These are phyloP conservation scores for Domatiomyces globalis DNA, from an alignment of 2,329 filamentous ascomycete genomes.

Conservation along the genomic window DNA sequence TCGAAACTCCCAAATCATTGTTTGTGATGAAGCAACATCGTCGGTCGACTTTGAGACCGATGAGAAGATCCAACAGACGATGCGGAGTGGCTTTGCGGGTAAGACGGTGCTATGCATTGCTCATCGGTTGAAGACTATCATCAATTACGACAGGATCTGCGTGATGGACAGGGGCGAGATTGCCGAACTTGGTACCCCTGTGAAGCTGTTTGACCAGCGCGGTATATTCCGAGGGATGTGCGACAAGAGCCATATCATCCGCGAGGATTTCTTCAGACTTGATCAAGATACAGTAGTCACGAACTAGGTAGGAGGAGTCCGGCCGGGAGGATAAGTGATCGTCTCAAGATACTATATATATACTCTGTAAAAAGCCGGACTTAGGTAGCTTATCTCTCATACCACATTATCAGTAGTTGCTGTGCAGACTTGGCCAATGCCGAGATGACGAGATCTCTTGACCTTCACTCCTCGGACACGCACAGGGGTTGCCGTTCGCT, in stretches of 20 bases:
- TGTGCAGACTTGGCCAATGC: no score
- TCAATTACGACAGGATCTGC: constrained; percentile 87
- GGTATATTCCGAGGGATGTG: constrained; percentile 87
- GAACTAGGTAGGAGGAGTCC: neutral
- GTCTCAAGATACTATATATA: no score
- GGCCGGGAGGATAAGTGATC: no score
- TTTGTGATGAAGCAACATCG: constrained; percentile 92
- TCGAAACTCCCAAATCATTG: constrained; percentile 74
- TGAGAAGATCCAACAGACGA: constrained; percentile 83
- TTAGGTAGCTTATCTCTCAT: no score
- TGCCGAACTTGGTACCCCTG: constrained; percentile 68
- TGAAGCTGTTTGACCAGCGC: constrained; percentile 55
- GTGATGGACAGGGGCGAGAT: constrained; percentile 89
- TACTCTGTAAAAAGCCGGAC: no score
- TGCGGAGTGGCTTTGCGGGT: constrained; percentile 68
- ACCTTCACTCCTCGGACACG: no score
- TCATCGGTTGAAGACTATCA: constrained; percentile 79
- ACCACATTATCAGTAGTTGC: no score
- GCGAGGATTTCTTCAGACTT: constrained; percentile 24
- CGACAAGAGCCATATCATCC: constrained; percentile 62
- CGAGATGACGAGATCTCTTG: no score
- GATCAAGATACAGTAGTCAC: neutral
- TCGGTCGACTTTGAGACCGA: constrained; percentile 94
- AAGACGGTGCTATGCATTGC: constrained; percentile 87
- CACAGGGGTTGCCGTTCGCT: no score